A percentile compares a stretch with the other conserved stretches of the same genome.
phyloP scores from a whole-genome alignment of 2,329 filamentous ascomycete genomes.

The Aspergillus sp. region DNA sequence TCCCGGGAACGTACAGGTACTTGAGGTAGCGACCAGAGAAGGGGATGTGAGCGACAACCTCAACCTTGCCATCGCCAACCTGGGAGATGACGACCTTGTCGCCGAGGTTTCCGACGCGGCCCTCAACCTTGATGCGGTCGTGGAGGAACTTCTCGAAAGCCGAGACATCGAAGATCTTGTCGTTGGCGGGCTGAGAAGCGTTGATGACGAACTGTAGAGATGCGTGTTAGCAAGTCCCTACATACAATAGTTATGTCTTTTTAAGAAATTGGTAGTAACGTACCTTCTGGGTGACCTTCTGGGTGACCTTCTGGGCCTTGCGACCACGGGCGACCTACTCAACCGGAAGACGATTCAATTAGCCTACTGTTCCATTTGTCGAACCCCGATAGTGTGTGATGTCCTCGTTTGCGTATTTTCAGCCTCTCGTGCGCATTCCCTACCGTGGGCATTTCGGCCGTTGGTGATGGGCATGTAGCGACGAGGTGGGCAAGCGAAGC shows the following conservation, averaged over 20 bases:
- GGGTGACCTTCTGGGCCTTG: constrained; percentile 51
- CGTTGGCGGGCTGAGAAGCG: constrained; percentile 93
- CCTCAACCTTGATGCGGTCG: constrained; percentile 99
- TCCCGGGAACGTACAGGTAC: constrained; percentile 77
- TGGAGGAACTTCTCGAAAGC: constrained; percentile 99
- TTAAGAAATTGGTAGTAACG: constrained; percentile 11
- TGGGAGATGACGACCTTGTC: constrained; percentile 88
- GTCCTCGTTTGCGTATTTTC: neutral
- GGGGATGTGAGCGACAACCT: constrained; percentile 95
- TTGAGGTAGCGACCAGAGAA: constrained; percentile 99
- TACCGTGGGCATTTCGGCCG: constrained; percentile 1
- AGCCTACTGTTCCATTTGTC: constrained; percentile 82
- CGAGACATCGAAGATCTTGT: constrained; percentile 99
- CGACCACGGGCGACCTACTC: constrained; percentile 44
- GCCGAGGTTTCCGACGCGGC: constrained; percentile 96
- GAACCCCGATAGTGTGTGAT: constrained; percentile 20
- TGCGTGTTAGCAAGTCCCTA: neutral
- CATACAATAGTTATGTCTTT: neutral
- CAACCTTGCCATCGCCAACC: constrained; percentile 93
- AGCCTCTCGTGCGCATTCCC: neutral
- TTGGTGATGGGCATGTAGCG: neutral
- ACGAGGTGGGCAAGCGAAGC: neutral
- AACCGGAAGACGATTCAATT: constrained; percentile 57
- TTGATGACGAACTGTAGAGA: constrained; percentile 87
- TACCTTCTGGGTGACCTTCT: constrained; percentile 52